Conservation (phyloP, 768 basidiomycete species). For the Mycena sanguinolenta region DNA sequence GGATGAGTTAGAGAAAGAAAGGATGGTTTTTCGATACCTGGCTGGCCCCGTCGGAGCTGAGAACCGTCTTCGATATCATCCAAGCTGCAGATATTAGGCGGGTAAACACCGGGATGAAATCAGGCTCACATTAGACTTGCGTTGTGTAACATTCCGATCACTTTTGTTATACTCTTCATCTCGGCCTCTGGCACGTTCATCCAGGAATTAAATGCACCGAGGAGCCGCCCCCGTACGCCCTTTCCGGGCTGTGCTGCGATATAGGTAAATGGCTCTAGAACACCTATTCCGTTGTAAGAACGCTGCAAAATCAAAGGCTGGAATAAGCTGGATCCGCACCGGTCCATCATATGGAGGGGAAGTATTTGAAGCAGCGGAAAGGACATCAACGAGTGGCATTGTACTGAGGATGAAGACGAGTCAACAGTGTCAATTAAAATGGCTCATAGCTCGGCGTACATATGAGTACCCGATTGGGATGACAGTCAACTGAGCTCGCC, state of each 20-base stretch:
- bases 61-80: constrained; percentile 10
- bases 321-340: no score
- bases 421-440: no score
- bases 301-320: no score
- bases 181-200: background rate
- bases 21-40: background rate
- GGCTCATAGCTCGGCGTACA: no score
- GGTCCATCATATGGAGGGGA: no score
- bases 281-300: no score
- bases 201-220: background rate
- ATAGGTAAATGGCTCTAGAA: constrained; percentile 1
- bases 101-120: background rate
- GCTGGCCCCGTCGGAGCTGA: background rate
- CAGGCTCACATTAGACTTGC: background rate
- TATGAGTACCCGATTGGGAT: no score
- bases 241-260: background rate
- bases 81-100: background rate
- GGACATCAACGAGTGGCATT: no score
- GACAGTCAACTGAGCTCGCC: no score
- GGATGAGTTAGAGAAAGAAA: background rate
- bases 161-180: background rate
- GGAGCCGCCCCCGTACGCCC: background rate
- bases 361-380: no score
- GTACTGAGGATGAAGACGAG: no score
- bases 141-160: background rate